These are phyloP conservation scores for Starmera amethionina DNA, from an alignment of 805 yeast species.

Conservation along the genomic window DNA sequence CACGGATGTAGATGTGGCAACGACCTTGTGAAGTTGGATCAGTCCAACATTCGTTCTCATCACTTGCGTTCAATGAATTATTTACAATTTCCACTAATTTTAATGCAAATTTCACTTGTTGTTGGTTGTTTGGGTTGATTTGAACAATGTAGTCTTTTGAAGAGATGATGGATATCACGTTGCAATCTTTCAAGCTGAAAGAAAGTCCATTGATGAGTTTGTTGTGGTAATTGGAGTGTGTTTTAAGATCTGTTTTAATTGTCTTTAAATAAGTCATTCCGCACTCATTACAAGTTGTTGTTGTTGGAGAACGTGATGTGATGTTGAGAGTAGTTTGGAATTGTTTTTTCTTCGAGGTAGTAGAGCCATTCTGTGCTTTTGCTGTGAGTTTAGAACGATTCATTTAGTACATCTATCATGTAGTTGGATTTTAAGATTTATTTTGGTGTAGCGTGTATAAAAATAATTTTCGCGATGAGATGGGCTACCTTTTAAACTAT, in stretches of 20 bases:
- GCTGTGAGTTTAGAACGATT: too few species aligned
- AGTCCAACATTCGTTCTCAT: constrained; percentile 32
- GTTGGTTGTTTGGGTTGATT: constrained; percentile 21
- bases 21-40: constrained; percentile 24
- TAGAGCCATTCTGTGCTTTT: too few species aligned
- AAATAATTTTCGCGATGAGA: too few species aligned
- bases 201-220: constrained; percentile 36
- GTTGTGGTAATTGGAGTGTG: constrained; percentile 45
- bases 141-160: constrained; percentile 23
- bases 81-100: constrained; percentile 46
- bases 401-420: too few species aligned
- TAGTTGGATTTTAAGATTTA: too few species aligned
- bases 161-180: constrained; percentile 3
- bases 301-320: not conserved
- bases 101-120: constrained; percentile 24
- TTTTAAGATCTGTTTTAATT: constrained; percentile 29
- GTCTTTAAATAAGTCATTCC: constrained; percentile 42
- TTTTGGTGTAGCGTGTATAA: too few species aligned
- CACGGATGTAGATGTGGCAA: constrained; percentile 39
- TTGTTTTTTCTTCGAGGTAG: too few species aligned
- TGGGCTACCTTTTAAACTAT: too few species aligned
- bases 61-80: constrained; percentile 51
- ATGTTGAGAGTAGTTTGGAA: too few species aligned
- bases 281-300: constrained; percentile 35
- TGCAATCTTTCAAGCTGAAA: constrained; percentile 35